These are phyloP conservation scores for Cytospora leucostoma DNA, from an alignment of 2,329 filamentous ascomycete genomes.

Conservation along the genomic window DNA sequence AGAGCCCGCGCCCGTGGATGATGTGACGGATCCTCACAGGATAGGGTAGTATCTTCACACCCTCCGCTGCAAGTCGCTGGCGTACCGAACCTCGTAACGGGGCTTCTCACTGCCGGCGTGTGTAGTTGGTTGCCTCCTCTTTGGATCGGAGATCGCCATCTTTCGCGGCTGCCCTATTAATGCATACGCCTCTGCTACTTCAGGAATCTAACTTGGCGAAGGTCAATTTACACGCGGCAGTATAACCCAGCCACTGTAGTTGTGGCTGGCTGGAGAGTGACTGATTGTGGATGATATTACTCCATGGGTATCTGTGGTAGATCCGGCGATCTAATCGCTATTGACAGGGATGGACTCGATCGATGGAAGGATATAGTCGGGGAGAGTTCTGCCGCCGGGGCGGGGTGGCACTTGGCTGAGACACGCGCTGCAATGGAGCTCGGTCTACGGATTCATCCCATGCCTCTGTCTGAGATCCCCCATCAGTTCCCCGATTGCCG, in stretches of 20 bases:
- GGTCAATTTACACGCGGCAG: background rate
- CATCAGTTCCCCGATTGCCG: slow-evolving; percentile 27
- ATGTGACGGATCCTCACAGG: background rate
- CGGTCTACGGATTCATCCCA: slow-evolving; percentile 14
- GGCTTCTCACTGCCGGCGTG: background rate
- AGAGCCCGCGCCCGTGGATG: background rate
- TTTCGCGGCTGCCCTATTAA: background rate
- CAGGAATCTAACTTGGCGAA: background rate
- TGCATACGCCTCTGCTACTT: background rate
- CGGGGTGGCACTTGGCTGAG: background rate
- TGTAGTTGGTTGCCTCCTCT: background rate
- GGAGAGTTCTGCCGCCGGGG: background rate
- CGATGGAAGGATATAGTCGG: background rate
- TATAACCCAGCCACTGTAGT: background rate
- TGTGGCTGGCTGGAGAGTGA: background rate
- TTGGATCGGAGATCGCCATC: background rate
- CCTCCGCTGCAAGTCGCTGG: background rate
- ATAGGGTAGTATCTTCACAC: background rate
- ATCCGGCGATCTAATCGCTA: background rate
- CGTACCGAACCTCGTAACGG: background rate
- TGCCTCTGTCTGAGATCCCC: slow-evolving; percentile 27
- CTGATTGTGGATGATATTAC: background rate
- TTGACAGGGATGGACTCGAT: background rate
- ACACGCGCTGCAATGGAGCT: background rate
- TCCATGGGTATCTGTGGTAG: background rate